phyloP scores from a whole-genome alignment of 306 rosid genomes.

The Dalbergia cultrata region DNA sequence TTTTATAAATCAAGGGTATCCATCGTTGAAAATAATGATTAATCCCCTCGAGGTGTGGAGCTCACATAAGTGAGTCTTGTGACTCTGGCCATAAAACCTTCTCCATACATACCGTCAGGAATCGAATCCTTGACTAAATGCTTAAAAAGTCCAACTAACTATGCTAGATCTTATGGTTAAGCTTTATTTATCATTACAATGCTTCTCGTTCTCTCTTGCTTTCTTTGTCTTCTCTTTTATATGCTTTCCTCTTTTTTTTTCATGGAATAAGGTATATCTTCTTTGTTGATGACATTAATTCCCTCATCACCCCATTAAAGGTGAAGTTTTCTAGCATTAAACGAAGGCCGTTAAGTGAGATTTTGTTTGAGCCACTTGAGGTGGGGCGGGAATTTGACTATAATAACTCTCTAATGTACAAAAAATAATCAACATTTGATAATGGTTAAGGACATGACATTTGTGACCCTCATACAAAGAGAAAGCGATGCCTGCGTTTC shows the following conservation, averaged over 20 bases:
- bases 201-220: slow-evolving; percentile 40
- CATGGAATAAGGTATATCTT: slow-evolving; percentile 18
- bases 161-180: too few species aligned
- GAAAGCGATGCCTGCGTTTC: slow-evolving; percentile 5
- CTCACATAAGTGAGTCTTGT: too few species aligned
- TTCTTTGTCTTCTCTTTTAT: neutral
- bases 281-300: neutral
- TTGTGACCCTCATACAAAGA: slow-evolving; percentile 22
- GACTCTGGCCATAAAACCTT: too few species aligned
- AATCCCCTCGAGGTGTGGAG: too few species aligned
- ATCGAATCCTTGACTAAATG: too few species aligned
- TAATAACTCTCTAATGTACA: neutral
- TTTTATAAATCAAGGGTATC: too few species aligned
- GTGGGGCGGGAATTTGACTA: slow-evolving; percentile 39
- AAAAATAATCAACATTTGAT: neutral
- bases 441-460: slow-evolving; percentile 8
- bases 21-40: too few species aligned
- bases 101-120: too few species aligned
- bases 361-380: slow-evolving; percentile 30
- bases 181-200: slow-evolving; percentile 14
- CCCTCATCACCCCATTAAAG: neutral
- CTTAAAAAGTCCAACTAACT: too few species aligned
- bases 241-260: neutral
- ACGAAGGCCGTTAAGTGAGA: neutral
- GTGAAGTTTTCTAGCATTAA: neutral